Evolutionary conservation across 1,139 yeast species (phyloP).

Genomic region (Blastobotrys persicus): DNA sequence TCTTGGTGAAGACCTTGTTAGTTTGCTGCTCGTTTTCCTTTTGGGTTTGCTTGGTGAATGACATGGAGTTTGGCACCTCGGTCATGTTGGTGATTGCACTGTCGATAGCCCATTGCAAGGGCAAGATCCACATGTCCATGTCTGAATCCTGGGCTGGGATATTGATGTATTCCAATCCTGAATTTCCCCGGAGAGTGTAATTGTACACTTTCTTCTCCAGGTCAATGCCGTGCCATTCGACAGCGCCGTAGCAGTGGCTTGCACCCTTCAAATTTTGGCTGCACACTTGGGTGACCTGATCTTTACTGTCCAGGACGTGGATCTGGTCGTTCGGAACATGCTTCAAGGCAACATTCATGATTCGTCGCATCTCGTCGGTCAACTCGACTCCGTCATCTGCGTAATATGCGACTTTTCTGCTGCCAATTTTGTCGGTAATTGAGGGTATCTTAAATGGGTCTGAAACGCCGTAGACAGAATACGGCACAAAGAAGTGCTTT

Average conservation of each 20-base stretch:
- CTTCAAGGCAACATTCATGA: slow-evolving; percentile 32
- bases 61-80: slow-evolving; percentile 32
- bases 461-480: slow-evolving; percentile 36
- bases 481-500: slow-evolving; percentile 34
- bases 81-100: slow-evolving; percentile 34
- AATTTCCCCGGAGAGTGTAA: slow-evolving; percentile 38
- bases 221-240: slow-evolving; percentile 36
- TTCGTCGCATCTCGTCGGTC: slow-evolving; percentile 31
- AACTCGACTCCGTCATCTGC: slow-evolving; percentile 23
- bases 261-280: slow-evolving; percentile 36
- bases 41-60: slow-evolving; percentile 34
- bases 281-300: slow-evolving; percentile 32
- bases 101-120: slow-evolving; percentile 41
- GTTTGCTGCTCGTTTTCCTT: slow-evolving; percentile 27
- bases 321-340: slow-evolving; percentile 34
- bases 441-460: slow-evolving; percentile 28
- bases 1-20: slow-evolving; percentile 31
- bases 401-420: slow-evolving; percentile 32
- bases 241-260: slow-evolving; percentile 37
- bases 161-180: slow-evolving; percentile 32
- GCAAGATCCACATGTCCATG: slow-evolving; percentile 34
- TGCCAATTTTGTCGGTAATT: slow-evolving; percentile 29
- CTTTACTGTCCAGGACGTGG: slow-evolving; percentile 24
- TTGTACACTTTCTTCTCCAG: slow-evolving; percentile 29
- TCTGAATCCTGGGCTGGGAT: slow-evolving; percentile 30